Evolutionary conservation across 768 basidiomycete species (phyloP).

Genomic region (Auricularia sp.): DNA sequence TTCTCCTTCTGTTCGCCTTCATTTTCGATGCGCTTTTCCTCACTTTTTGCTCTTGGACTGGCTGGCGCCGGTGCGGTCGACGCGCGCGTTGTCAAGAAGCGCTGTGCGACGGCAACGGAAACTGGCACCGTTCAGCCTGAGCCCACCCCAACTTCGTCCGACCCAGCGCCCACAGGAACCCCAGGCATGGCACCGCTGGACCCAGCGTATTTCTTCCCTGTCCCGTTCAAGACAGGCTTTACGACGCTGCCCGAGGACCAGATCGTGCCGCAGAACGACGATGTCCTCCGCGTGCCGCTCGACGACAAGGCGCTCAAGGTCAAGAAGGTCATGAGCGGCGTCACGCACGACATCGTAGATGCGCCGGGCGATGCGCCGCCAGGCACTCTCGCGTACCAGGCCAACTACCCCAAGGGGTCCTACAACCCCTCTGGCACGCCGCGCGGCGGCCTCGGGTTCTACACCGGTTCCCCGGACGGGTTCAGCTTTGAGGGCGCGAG

Average conservation of each 20-base stretch:
- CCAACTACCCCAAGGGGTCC: neutral
- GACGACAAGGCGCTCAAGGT: neutral
- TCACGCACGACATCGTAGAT: neutral
- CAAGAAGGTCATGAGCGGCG: neutral
- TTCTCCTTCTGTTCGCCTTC: neutral
- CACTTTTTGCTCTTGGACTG: neutral
- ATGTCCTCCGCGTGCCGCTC: neutral
- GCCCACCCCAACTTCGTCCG: neutral
- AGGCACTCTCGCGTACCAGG: neutral
- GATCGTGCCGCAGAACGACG: neutral
- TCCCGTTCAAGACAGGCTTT: neutral
- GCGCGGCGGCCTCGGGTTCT: constrained; percentile 47
- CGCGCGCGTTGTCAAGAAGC: neutral
- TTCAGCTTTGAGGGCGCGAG: constrained; percentile 44
- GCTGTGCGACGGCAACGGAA: neutral
- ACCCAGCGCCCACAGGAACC: neutral
- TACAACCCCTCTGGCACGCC: constrained; percentile 1
- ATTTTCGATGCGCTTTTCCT: neutral
- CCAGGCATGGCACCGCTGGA: neutral
- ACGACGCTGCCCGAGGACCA: neutral
- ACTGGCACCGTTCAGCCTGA: neutral
- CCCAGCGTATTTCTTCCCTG: neutral
- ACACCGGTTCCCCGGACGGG: constrained; percentile 45
- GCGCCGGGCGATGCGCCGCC: neutral
- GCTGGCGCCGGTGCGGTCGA: neutral